These are phyloP conservation scores for Suhomyces xylopsoci DNA, from an alignment of 805 yeast species.

Conservation along the genomic window DNA sequence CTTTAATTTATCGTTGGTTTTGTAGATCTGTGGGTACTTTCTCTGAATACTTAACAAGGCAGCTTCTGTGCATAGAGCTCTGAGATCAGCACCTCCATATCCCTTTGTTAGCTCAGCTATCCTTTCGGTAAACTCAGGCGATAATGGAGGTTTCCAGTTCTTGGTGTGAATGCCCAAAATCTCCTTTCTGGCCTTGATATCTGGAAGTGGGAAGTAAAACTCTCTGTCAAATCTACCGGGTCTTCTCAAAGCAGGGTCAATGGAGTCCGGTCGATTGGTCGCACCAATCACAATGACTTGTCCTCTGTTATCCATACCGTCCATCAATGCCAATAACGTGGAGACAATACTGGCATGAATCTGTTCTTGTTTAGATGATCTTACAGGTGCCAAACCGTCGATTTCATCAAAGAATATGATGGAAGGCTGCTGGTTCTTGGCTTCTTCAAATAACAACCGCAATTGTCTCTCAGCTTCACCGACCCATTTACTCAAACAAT, in stretches of 20 bases:
- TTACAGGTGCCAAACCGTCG: constrained; percentile 96
- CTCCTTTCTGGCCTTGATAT: constrained; percentile 68
- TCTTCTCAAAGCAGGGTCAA: constrained; percentile 95
- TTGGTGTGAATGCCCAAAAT: constrained; percentile 83
- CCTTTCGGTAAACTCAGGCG: constrained; percentile 54
- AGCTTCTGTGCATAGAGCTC: constrained; percentile 94
- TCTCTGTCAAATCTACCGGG: constrained; percentile 98
- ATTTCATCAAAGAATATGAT: constrained; percentile 97
- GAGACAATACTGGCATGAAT: constrained; percentile 97
- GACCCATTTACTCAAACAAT: constrained; percentile 95
- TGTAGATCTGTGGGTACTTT: constrained; percentile 88
- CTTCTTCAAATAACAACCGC: constrained; percentile 89
- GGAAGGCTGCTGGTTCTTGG: constrained; percentile 91
- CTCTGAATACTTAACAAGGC: constrained; percentile 91
- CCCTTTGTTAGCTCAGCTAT: constrained; percentile 87
- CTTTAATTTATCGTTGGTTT: constrained; percentile 64
- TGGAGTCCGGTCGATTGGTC: constrained; percentile 94
- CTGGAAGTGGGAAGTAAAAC: constrained; percentile 93
- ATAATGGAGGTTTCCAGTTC: constrained; percentile 79
- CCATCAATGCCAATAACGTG: constrained; percentile 92
- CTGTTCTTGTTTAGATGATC: constrained; percentile 97
- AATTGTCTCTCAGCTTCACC: constrained; percentile 98
- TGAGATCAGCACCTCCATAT: constrained; percentile 95
- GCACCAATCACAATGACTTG: constrained; percentile 98
- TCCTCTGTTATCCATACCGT: constrained; percentile 98